Evolutionary conservation across 352 stramenopile genomes (phyloP).

Genomic region (Plasmopara viticola): DNA sequence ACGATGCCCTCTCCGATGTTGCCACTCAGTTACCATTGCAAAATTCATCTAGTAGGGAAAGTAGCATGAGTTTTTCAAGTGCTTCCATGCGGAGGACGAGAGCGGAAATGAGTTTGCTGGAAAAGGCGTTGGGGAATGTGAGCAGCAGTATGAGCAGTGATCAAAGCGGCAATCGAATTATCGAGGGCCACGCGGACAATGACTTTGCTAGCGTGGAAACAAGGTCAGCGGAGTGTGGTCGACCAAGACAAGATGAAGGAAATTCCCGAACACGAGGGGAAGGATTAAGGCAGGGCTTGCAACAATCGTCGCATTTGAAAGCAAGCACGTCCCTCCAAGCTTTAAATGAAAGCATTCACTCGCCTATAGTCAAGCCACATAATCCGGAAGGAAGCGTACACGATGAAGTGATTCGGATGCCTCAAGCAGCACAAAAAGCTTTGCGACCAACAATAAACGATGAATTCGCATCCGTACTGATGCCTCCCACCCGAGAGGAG

Average conservation of each 20-base stretch:
- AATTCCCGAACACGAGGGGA: constrained; percentile 1
- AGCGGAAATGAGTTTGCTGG: constrained; percentile 54
- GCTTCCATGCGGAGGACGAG: constrained; percentile 44
- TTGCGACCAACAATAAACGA: constrained; percentile 1
- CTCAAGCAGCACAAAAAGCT: not conserved
- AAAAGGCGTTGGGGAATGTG: constrained; percentile 60
- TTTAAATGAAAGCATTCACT: constrained; percentile 3
- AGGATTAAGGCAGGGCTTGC: constrained; percentile 1
- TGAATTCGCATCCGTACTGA: not conserved
- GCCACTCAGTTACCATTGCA: constrained; percentile 1
- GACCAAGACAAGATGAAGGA: not conserved
- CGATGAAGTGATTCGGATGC: constrained; percentile 2
- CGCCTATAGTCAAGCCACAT: constrained; percentile 1
- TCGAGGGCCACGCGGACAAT: constrained; percentile 2
- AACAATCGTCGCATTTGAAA: not conserved
- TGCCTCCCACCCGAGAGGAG: not conserved
- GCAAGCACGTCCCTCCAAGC: not conserved
- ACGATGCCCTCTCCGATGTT: constrained; percentile 7
- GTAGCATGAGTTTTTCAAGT: constrained; percentile 41
- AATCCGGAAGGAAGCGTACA: constrained; percentile 1
- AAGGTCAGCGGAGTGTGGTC: constrained; percentile 2
- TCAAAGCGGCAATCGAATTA: constrained; percentile 3
- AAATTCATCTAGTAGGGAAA: constrained; percentile 21
- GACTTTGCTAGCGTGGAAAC: constrained; percentile 5
- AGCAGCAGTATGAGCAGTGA: constrained; percentile 53